Evolutionary conservation across 1,139 yeast species (phyloP), one percentile per base, ranked within the genome.

Genomic region (Blastobotrys aristatus): DNA sequence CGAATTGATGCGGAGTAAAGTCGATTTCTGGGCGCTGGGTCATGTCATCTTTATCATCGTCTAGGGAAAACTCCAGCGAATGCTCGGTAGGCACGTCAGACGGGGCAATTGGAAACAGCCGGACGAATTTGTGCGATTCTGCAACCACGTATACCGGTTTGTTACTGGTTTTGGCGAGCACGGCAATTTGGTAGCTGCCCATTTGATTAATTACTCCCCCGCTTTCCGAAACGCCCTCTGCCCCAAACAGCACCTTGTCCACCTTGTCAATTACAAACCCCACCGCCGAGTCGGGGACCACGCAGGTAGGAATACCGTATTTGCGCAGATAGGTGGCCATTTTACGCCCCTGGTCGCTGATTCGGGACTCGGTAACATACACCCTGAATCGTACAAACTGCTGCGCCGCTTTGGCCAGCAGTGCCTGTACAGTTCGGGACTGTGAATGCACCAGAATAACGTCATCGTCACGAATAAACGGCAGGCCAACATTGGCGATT

Each of bases 191-290:
- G 66, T 88, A 92, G 1, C 96, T 82, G 2, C 99, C 99, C 55
- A 94, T 85, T 62, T 90, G 94, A 66, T 92, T 92, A 58, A 92
- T 90, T 46, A 94, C 89, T 33, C 99, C 99, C 49, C 99, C 99
- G 65, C 95, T 84, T 71, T 92, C 99, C 2, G 96, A 96, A 4
- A 92, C 98, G 54, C 99, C 99, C 68, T 92, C 98, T 1, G 98
- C 98, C 49, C 99, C 99, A 54, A 92, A 94, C 55, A 94, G 77
- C 7, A 94, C 85, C 68, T 92, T 90, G 69, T 90, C 96, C 13
- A 90, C 90, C 64, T 84, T 84, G 65, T 88, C 94, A 53, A 94
- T 83, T 29, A 89, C 90, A 57, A 83, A 88, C 0, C 97, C 97
- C 13, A 92, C 97, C 5, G 95, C 96, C 50, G 89, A 82, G 64